These are phyloP conservation scores for Penicillium psychrofluorescens DNA, from an alignment of 495 filamentous ascomycete genomes.

Conservation along the genomic window DNA sequence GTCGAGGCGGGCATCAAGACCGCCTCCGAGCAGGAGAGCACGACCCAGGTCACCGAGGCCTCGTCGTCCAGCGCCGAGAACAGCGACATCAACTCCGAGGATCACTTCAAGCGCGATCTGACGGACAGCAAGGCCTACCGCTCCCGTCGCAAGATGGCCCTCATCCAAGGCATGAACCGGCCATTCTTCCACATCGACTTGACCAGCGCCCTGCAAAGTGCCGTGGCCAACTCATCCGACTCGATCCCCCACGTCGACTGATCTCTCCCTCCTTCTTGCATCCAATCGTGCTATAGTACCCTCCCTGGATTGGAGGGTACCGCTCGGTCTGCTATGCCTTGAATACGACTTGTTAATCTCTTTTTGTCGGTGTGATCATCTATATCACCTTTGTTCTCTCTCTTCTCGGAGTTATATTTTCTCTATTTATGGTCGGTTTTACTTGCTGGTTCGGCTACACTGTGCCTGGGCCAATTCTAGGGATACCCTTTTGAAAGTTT, in stretches of 20 bases:
- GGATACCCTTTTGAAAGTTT: slow-evolving; percentile 6
- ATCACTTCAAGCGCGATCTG: slow-evolving; percentile 40
- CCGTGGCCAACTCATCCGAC: slow-evolving; percentile 58
- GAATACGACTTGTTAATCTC: slow-evolving; percentile 11
- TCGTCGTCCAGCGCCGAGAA: slow-evolving; percentile 13
- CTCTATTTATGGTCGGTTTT: background rate
- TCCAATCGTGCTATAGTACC: slow-evolving; percentile 4
- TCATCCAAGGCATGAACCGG: slow-evolving; percentile 77
- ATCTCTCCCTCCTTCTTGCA: background rate
- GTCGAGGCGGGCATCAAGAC: slow-evolving; percentile 35
- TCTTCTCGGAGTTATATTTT: background rate
- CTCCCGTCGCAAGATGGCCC: slow-evolving; percentile 43
- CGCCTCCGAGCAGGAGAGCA: slow-evolving; percentile 19
- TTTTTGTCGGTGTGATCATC: slow-evolving; percentile 13
- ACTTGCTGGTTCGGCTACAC: background rate
- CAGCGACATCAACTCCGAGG: slow-evolving; percentile 23
- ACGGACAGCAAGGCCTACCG: slow-evolving; percentile 39
- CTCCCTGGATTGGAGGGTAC: background rate
- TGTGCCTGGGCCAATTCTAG: background rate
- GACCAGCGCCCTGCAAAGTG: slow-evolving; percentile 85
- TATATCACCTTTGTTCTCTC: background rate
- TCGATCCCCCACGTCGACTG: slow-evolving; percentile 13
- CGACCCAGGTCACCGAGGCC: slow-evolving; percentile 20
- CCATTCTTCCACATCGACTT: slow-evolving; percentile 95
- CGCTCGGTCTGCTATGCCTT: slow-evolving; percentile 10